phyloP scores from a whole-genome alignment of 306 rosid species.

The Pterocarpus santalinus region DNA sequence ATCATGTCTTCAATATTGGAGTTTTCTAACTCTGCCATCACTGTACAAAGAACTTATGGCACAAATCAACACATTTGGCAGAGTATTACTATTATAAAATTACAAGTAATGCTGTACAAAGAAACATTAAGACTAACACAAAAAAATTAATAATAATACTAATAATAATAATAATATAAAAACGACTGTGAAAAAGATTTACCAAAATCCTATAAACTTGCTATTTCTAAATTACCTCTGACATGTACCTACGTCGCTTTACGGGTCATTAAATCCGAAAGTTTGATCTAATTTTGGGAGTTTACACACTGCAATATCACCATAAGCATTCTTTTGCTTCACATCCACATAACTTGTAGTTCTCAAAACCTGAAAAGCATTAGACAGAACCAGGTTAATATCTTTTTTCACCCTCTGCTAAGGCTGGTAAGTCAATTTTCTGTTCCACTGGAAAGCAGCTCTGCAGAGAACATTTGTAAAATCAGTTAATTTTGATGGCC shows the following conservation, averaged over 20 bases:
- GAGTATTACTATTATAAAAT: not conserved
- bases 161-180: not conserved
- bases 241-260: slow-evolving; percentile 8
- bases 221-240: slow-evolving; percentile 16
- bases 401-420: slow-evolving; percentile 12
- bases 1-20: no score
- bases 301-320: slow-evolving; percentile 64
- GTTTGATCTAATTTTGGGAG: slow-evolving; percentile 60
- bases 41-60: slow-evolving; percentile 41
- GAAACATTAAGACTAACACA: not conserved
- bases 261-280: slow-evolving; percentile 42
- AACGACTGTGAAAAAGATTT: not conserved
- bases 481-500: not conserved
- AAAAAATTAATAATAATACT: not conserved
- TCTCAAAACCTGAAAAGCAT: slow-evolving; percentile 72
- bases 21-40: slow-evolving; percentile 34
- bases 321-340: slow-evolving; percentile 68
- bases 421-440: not conserved
- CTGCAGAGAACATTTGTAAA: not conserved
- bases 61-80: slow-evolving; percentile 36
- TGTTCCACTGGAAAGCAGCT: slow-evolving; percentile 15
- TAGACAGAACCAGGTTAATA: slow-evolving; percentile 18
- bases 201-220: slow-evolving; percentile 30
- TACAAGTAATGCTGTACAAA: not conserved
- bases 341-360: slow-evolving; percentile 72